Base-by-base conservation (phyloP, 2,329 filamentous ascomycete species). In the Paraphaeosphaeria sporulosa region DNA sequence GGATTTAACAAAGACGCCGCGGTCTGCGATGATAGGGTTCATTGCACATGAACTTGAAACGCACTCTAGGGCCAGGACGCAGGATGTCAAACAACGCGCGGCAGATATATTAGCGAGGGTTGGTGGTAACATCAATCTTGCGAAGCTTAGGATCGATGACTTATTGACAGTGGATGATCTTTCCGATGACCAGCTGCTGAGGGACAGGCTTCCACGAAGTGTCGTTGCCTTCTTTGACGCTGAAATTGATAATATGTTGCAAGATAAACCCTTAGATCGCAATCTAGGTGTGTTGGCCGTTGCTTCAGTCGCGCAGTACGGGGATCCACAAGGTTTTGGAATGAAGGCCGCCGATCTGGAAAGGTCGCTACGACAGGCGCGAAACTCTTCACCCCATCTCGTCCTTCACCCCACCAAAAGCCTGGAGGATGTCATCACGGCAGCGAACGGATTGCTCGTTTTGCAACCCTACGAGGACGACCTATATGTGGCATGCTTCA, bases 151-250 rank as follows among this genome's bases (percentile, higher is more conserved):
- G 9, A 50, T 50, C 32, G 48, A 50, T 15, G 48, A 50, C n/a
- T 15, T 50, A 12, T 36, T 50, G n/a, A 23, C 12, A 30, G 15
- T 23, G 2, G 12, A 13, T 4, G 36, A 15, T 19, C 8, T 23
- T 9, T 3, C 12, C 5, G 48, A 21, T 12, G 17, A 21, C 17
- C 8, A 19, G n/a, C 36, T 15, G 19, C 30, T 50, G n/a, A 50
- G 12, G n/a, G 48, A 50, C 32, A 21, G 48, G 17, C 48, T 50
- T 12, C 48, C 48, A 38, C 48, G 48, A 15, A 50, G 48, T 15
- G 32, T 50, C 30, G 48, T 50, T 50, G 48, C 48, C 8, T 50
- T 50, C 19, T 50, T 50, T n/a, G 48, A 50, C 30, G 17, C 30
- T 3, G 30, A 50, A 15, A 50, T 50, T 12, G 48, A 50, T 23